Evolutionary conservation across 176 grass and related monocot genomes (phyloP), one percentile per base, ranked within the genome.

Genomic region (Phragmites australis): DNA sequence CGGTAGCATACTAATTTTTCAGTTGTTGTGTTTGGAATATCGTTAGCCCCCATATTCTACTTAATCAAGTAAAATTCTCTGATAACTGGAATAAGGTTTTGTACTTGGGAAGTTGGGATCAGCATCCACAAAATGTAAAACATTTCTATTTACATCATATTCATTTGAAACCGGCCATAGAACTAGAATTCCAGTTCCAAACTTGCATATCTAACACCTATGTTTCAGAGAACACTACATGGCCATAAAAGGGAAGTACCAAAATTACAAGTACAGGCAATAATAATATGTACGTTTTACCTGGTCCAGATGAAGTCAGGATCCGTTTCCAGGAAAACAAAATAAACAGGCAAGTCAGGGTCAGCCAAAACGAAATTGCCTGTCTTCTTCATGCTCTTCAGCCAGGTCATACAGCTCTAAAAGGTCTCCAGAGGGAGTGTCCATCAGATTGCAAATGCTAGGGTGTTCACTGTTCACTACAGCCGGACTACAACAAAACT

Each of bases 201-300:
- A 87, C 5, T 53, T 45, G 64, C 27, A 54, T 32, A 9, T 54
- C 72, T 27, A 71, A 26, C 45, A 40, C 13, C 47, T 79, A 72
- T 9, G 55, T 60, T 60, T 45, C 74, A 76, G 50, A 72, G 7
- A 53, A 64, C 45, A 27, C 39, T 34, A 72, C 27, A 50, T 57
- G 56, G 58, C 60, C 27, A 78, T 47, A 21, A 37, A 49, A 79
- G 62, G 5, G 16, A 52, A 42, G 54, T 32, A 55, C 56, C 30
- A 76, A 77, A 77, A 56, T 48, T 8, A 21, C 9, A 87, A 69
- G 57, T 67, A 74, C 40, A 74, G 40, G 67, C 6, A 74, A 55
- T 62, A 31, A 32, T 68, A 58, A 5, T 75, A 69, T 60, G 59
- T 51, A 74, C 75, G 74, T 72, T 83, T 67, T 41, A 74, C 65